Evolutionary conservation across 768 basidiomycete species (phyloP).

Genomic region (Panus rudis): DNA sequence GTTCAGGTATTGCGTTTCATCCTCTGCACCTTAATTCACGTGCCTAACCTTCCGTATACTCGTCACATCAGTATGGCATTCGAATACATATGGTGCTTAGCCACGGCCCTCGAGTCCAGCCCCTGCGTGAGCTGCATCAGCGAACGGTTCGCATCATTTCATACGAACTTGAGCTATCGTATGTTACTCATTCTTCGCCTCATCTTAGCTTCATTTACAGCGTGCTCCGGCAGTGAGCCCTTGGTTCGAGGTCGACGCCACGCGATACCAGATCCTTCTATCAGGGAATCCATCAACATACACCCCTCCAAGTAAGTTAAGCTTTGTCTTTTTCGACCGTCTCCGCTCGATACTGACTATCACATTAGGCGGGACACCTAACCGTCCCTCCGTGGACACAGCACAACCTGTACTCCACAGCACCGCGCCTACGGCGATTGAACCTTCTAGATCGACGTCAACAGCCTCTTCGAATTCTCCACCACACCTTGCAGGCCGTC

Average conservation of each 20-base stretch:
- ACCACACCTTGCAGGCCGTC: no score
- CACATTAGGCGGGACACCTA: neutral
- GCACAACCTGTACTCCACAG: no score
- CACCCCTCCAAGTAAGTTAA: no score
- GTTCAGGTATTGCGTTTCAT: no score
- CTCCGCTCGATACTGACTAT: neutral
- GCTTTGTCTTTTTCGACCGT: no score
- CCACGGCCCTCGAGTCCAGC: slow-evolving; percentile 37
- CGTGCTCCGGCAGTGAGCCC: slow-evolving; percentile 2
- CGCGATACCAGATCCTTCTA: neutral
- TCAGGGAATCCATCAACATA: neutral
- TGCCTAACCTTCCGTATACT: neutral
- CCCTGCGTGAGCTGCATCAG: slow-evolving; percentile 41
- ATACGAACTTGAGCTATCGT: neutral
- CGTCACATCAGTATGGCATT: slow-evolving; percentile 38
- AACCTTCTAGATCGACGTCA: no score
- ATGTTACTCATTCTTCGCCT: neutral
- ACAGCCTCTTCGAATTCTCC: no score
- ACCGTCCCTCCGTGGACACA: no score
- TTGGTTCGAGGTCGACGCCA: neutral
- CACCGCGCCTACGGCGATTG: no score
- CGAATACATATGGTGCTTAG: slow-evolving; percentile 53
- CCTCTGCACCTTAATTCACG: no score
- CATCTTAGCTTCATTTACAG: neutral
- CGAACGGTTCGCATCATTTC: slow-evolving; percentile 32